Evolutionary conservation across 1,139 yeast genomes (phyloP).

Genomic region (Hansenula sp.): DNA sequence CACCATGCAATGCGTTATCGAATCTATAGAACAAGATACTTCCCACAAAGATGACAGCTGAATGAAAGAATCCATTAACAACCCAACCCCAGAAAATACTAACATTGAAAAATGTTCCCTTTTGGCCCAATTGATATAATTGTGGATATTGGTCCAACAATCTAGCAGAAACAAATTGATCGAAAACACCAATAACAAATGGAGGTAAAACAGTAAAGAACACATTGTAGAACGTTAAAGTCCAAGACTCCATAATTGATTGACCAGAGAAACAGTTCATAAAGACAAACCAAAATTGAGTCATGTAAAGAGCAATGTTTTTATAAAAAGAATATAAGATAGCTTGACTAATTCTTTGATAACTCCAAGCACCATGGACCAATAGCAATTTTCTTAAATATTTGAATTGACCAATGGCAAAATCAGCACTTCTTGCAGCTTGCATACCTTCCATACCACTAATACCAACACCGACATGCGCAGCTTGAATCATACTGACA

Average conservation of each 20-base stretch:
- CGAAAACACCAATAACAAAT: slow-evolving; percentile 92
- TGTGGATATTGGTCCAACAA: slow-evolving; percentile 90
- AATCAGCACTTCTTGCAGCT: slow-evolving; percentile 97
- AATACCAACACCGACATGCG: slow-evolving; percentile 97
- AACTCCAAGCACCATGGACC: slow-evolving; percentile 98
- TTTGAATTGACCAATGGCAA: slow-evolving; percentile 94
- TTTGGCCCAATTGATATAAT: slow-evolving; percentile 85
- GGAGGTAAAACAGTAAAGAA: slow-evolving; percentile 95
- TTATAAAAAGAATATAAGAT: slow-evolving; percentile 94
- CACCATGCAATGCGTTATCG: slow-evolving; percentile 65
- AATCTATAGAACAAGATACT: slow-evolving; percentile 64
- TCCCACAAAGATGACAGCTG: slow-evolving; percentile 78
- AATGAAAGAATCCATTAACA: slow-evolving; percentile 90
- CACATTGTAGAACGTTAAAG: slow-evolving; percentile 94
- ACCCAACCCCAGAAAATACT: slow-evolving; percentile 98
- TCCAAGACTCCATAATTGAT: slow-evolving; percentile 96
- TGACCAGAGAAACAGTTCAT: slow-evolving; percentile 93
- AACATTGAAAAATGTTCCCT: slow-evolving; percentile 84
- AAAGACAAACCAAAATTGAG: slow-evolving; percentile 97
- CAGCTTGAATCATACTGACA: slow-evolving; percentile 98
- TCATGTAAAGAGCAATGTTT: slow-evolving; percentile 92
- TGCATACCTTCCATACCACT: slow-evolving; percentile 99
- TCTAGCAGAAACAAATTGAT: slow-evolving; percentile 91
- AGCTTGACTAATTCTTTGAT: slow-evolving; percentile 89
- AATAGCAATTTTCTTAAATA: slow-evolving; percentile 75